A percentile compares a stretch with the other conserved stretches of the same genome.
phyloP scores from a whole-genome alignment of 768 basidiomycete species.

The Albatrellus ellisii region DNA sequence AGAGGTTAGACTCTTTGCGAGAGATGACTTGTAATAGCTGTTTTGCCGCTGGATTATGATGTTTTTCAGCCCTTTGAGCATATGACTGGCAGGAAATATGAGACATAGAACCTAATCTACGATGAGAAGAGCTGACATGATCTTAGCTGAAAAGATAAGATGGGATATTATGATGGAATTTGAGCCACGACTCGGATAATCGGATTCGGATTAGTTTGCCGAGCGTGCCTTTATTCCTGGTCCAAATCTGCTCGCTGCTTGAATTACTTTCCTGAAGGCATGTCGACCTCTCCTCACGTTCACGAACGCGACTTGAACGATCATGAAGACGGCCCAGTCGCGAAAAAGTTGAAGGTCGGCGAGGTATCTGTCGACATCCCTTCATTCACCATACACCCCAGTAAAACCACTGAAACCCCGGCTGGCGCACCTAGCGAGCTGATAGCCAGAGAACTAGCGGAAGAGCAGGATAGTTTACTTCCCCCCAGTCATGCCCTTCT shows the following conservation, averaged over 20 bases:
- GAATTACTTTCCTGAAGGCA: not conserved
- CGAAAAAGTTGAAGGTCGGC: slow-evolving; percentile 27
- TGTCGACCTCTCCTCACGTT: slow-evolving; percentile 3
- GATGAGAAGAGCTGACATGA: not conserved
- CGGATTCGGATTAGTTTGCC: not conserved
- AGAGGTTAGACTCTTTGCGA: slow-evolving; percentile 82
- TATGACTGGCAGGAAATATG: slow-evolving; percentile 37
- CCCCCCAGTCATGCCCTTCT: slow-evolving; percentile 69
- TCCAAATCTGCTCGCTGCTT: not conserved
- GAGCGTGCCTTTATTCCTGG: not conserved
- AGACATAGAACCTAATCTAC: too few relatives aligned
- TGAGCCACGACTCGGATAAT: not conserved
- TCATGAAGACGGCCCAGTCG: slow-evolving; percentile 15
- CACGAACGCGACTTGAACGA: slow-evolving; percentile 16
- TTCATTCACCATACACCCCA: slow-evolving; percentile 3
- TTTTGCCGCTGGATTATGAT: slow-evolving; percentile 67
- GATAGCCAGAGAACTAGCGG: slow-evolving; percentile 1
- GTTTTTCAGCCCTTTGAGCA: slow-evolving; percentile 39
- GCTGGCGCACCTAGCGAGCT: slow-evolving; percentile 2
- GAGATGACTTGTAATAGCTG: slow-evolving; percentile 71
- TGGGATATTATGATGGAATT: too few relatives aligned
- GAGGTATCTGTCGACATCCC: slow-evolving; percentile 6
- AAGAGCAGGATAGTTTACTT: slow-evolving; percentile 21
- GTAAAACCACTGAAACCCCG: slow-evolving; percentile 11
- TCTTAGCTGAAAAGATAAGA: slow-evolving; percentile 1